A percentile compares a stretch with the other conserved stretches of the same genome.
Conservation (phyloP, 805 yeast species). For the Blastobotrys terrestris region DNA sequence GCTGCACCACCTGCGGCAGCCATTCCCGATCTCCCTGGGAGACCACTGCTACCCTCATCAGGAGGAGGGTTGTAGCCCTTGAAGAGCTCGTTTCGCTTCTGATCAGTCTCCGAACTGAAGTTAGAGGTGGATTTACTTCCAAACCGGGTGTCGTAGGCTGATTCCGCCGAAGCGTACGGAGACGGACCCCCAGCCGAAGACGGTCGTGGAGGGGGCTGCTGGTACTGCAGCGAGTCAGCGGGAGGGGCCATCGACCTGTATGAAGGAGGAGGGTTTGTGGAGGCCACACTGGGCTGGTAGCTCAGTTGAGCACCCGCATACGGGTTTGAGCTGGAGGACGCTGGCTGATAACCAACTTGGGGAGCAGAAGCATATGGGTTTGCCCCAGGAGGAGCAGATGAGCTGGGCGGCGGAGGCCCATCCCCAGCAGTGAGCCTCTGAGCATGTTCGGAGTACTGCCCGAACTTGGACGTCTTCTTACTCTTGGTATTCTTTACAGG, state of each 20-base stretch:
- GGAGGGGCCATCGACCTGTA: constrained; percentile 1
- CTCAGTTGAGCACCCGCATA: constrained; percentile 14
- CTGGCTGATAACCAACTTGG: not conserved
- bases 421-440: constrained; percentile 34
- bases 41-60: not conserved
- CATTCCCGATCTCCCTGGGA: constrained; percentile 3
- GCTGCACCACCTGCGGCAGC: not conserved
- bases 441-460: constrained; percentile 46
- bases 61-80: constrained; percentile 7
- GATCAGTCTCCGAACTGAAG: constrained; percentile 17
- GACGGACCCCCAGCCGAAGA: constrained; percentile 10
- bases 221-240: not conserved
- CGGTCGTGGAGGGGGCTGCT: not conserved
- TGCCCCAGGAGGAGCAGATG: constrained; percentile 8
- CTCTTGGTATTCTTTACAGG: constrained; percentile 32
- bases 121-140: constrained; percentile 4
- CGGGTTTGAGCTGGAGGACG: constrained; percentile 14
- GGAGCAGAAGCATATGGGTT: not conserved
- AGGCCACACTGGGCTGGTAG: constrained; percentile 1
- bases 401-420: constrained; percentile 20
- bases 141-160: constrained; percentile 16
- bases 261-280: constrained; percentile 3
- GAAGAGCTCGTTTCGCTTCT: constrained; percentile 27
- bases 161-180: constrained; percentile 19
- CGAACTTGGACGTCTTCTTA: constrained; percentile 42